These are phyloP conservation scores for Neofusicoccum umdonicola DNA, from an alignment of 2,329 filamentous ascomycete species.

Conservation along the genomic window DNA sequence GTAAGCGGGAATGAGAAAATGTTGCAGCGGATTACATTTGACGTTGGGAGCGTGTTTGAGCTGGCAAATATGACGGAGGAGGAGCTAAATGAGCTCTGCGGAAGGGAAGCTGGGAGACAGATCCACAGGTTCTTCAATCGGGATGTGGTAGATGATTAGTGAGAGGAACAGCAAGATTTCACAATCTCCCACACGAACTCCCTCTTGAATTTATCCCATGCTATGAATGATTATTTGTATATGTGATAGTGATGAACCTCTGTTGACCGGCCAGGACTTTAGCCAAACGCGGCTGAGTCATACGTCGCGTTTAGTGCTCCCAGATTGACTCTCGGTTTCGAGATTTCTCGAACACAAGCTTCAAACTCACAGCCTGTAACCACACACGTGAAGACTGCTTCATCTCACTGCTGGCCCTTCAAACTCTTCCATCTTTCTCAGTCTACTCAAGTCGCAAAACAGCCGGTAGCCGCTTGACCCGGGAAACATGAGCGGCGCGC, in stretches of 20 bases:
- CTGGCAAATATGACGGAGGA: slow-evolving; percentile 80
- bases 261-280: neutral
- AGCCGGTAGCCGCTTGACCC: no score
- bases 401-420: neutral
- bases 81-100: slow-evolving; percentile 72
- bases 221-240: no score
- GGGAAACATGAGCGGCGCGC: neutral
- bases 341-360: neutral
- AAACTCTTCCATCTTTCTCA: neutral
- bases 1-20: slow-evolving; percentile 69
- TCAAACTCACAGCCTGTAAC: neutral
- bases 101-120: slow-evolving; percentile 71
- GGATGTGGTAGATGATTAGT: slow-evolving; percentile 41
- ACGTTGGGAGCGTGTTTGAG: slow-evolving; percentile 73
- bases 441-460: neutral
- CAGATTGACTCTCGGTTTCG: neutral
- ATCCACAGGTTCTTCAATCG: slow-evolving; percentile 79
- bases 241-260: no score
- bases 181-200: no score
- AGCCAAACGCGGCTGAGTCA: neutral
- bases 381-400: neutral
- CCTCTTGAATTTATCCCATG: no score
- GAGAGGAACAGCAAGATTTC: no score
- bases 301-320: no score
- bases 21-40: slow-evolving; percentile 67